phyloP scores from a whole-genome alignment of 208 protist species.

The Angomonas desouzai region DNA sequence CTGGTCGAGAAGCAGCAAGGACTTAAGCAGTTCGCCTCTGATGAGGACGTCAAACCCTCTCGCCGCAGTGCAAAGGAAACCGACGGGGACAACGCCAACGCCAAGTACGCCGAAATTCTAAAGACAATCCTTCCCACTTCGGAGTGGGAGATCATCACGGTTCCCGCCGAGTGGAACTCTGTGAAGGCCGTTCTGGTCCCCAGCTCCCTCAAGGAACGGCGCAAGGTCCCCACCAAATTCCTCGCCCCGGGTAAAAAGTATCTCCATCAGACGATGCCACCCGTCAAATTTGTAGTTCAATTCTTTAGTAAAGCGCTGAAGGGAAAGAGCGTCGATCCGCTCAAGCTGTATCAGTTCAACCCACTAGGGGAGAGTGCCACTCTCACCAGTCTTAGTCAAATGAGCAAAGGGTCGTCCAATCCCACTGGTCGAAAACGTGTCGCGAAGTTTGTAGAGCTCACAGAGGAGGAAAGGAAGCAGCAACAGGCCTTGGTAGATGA shows the following conservation, averaged over 20 bases:
- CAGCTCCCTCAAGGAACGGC: constrained; percentile 43
- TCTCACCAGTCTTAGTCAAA: not conserved
- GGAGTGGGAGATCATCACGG: constrained; percentile 46
- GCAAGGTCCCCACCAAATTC: constrained; percentile 39
- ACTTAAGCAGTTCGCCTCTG: not conserved
- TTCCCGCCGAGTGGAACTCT: constrained; percentile 21
- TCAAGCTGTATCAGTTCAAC: not conserved
- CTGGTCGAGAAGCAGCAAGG: not conserved
- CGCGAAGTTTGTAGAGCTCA: constrained; percentile 23
- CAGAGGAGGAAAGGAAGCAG: constrained; percentile 17
- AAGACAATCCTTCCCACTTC: not conserved
- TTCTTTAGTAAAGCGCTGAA: constrained; percentile 44
- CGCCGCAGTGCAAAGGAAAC: not conserved
- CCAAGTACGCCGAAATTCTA: not conserved
- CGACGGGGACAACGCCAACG: not conserved
- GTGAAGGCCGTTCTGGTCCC: constrained; percentile 69
- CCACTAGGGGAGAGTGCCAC: not conserved
- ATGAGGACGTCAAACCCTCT: not conserved
- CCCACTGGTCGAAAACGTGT: constrained; percentile 4
- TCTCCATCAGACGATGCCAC: not conserved
- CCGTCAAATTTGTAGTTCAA: constrained; percentile 8
- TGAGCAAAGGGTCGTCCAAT: not conserved
- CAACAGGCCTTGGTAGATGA: constrained; percentile 15
- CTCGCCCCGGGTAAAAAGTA: constrained; percentile 16
- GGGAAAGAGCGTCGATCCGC: constrained; percentile 17